These are phyloP conservation scores for Arabidopsis suecica DNA, from an alignment of 345 rosid genomes.

Conservation along the genomic window DNA sequence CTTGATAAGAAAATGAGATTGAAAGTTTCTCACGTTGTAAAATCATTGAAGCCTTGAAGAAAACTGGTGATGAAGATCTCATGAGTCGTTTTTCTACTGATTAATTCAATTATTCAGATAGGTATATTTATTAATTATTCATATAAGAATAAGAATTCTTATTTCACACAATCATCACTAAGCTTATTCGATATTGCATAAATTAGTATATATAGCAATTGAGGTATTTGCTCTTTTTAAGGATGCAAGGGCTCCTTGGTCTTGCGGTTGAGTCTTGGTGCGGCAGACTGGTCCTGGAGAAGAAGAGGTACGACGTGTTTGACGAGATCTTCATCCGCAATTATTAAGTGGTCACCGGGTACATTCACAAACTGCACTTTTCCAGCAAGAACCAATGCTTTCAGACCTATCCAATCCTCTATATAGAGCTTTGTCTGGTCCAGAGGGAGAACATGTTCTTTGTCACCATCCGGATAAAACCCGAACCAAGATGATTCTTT, in stretches of 20 bases:
- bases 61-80: slow-evolving; percentile 55
- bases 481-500: slow-evolving; percentile 93
- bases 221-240: neutral
- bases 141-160: slow-evolving; percentile 12
- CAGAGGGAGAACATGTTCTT: slow-evolving; percentile 56
- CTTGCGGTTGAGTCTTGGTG: slow-evolving; percentile 31
- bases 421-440: slow-evolving; percentile 63
- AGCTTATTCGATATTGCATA: neutral
- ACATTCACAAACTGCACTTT: slow-evolving; percentile 71
- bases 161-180: slow-evolving; percentile 17
- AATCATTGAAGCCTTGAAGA: slow-evolving; percentile 49
- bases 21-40: slow-evolving; percentile 47
- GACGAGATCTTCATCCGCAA: slow-evolving; percentile 57
- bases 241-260: slow-evolving; percentile 21
- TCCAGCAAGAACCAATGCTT: slow-evolving; percentile 67
- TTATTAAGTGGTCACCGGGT: slow-evolving; percentile 59
- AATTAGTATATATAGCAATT: neutral
- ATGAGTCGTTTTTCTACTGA: slow-evolving; percentile 41
- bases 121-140: neutral
- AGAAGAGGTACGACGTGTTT: slow-evolving; percentile 68
- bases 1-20: slow-evolving; percentile 56
- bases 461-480: slow-evolving; percentile 78
- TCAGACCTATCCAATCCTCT: slow-evolving; percentile 84
- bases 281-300: slow-evolving; percentile 49
- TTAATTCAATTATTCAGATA: neutral